Evolutionary conservation across 2,329 filamentous ascomycete species (phyloP).

Genomic region (Davidsoniella neocaledoniae): DNA sequence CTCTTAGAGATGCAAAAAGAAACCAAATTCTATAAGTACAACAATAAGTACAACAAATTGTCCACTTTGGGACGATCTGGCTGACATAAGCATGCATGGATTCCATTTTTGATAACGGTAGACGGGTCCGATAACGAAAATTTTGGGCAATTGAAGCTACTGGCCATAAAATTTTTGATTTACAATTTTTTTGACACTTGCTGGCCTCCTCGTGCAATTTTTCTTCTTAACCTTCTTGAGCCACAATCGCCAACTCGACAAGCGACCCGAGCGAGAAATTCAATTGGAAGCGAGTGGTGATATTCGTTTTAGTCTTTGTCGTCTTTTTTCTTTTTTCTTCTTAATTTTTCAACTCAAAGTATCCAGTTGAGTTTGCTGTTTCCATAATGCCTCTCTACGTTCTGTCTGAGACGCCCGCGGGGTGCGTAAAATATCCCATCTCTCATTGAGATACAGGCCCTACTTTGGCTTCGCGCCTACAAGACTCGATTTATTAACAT

Average conservation of each 20-base stretch:
- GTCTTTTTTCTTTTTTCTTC: background rate
- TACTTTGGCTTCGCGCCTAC: background rate
- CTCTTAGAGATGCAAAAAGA: too few species aligned
- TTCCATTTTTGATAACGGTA: conserved; percentile 12
- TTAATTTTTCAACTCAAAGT: background rate
- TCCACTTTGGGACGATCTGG: conserved; percentile 1
- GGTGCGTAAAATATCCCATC: conserved; percentile 28
- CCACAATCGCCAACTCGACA: conserved; percentile 2
- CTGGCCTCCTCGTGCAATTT: conserved; percentile 10
- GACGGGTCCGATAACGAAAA: conserved; percentile 13
- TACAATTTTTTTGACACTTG: conserved; percentile 7
- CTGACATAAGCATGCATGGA: conserved; percentile 12
- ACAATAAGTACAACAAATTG: background rate
- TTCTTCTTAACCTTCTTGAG: conserved; percentile 9
- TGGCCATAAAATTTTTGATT: conserved; percentile 13
- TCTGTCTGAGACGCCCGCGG: conserved; percentile 81
- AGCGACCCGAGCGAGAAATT: conserved; percentile 10
- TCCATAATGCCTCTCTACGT: conserved; percentile 51
- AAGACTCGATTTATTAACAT: conserved; percentile 4
- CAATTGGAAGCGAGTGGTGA: conserved; percentile 7
- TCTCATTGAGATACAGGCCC: background rate
- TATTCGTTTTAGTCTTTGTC: conserved; percentile 4
- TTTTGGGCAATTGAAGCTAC: conserved; percentile 13
- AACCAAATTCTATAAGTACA: background rate
- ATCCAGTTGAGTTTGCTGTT: background rate